Conservation (phyloP, 129 eudicot genomes). For the Centrapalus pauciflorus region DNA sequence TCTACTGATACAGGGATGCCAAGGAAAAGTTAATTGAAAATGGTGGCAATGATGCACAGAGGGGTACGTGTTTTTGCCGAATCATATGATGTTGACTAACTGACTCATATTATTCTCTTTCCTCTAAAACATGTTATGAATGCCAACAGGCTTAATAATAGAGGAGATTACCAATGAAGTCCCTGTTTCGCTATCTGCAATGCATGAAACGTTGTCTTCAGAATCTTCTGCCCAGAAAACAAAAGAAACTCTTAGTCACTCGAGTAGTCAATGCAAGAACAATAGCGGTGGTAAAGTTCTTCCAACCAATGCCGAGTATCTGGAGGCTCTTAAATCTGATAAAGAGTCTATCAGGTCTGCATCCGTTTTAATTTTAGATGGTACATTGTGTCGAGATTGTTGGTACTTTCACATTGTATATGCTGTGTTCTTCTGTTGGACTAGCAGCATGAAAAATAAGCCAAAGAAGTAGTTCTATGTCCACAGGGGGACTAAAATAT, state of each 20-base stretch:
- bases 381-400: no score
- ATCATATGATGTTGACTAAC: conserved; percentile 1
- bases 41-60: conserved; percentile 43
- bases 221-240: conserved; percentile 27
- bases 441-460: no score
- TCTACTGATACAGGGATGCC: conserved; percentile 46
- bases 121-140: neutral
- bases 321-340: conserved; percentile 51
- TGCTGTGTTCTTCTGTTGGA: no score
- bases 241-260: no score
- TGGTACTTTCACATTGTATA: no score
- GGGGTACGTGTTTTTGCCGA: no score
- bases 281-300: conserved; percentile 25
- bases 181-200: conserved; percentile 28
- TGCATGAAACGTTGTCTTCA: conserved; percentile 33
- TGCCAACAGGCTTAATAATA: conserved; percentile 61
- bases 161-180: conserved; percentile 87
- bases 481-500: no score
- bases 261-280: conserved; percentile 24
- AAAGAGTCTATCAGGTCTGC: conserved; percentile 59
- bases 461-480: no score
- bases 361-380: neutral
- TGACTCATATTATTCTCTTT: neutral
- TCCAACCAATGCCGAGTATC: conserved; percentile 36
- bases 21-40: conserved; percentile 42